Conservation (phyloP, 106 monocot genomes). For the Agapanthus africanus region DNA sequence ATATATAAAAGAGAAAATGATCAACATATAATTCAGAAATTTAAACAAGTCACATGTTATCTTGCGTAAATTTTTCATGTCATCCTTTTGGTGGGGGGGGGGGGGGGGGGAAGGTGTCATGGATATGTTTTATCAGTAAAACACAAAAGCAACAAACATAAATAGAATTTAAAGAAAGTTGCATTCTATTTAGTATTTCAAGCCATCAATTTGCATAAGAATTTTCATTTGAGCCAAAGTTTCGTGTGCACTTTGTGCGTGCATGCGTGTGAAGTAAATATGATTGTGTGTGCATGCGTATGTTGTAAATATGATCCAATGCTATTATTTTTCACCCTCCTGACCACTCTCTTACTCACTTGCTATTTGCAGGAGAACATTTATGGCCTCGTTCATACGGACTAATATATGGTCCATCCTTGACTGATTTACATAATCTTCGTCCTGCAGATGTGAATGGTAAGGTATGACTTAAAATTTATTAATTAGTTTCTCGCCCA, state of each 20-base stretch:
- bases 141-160: too few species aligned
- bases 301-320: neutral
- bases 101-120: too few species aligned
- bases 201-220: too few species aligned
- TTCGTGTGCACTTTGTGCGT: neutral
- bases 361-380: slow-evolving; percentile 72
- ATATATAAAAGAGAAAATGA: too few species aligned
- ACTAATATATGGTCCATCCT: slow-evolving; percentile 39
- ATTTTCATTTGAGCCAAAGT: too few species aligned
- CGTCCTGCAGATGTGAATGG: slow-evolving; percentile 81
- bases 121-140: too few species aligned
- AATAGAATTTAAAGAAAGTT: too few species aligned
- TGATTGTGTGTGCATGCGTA: neutral
- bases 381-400: slow-evolving; percentile 88
- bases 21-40: too few species aligned
- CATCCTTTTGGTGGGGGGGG: too few species aligned
- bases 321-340: neutral
- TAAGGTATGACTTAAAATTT: slow-evolving; percentile 20
- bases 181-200: too few species aligned
- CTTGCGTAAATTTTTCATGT: too few species aligned
- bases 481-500: neutral
- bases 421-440: slow-evolving; percentile 81
- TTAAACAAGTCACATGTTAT: too few species aligned
- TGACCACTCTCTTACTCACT: neutral
- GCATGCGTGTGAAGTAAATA: neutral